A percentile compares a stretch with the other conserved stretches of the same genome.
These are phyloP conservation scores for Neonectria punicea DNA, from an alignment of 2,329 filamentous ascomycete species.

Conservation along the genomic window DNA sequence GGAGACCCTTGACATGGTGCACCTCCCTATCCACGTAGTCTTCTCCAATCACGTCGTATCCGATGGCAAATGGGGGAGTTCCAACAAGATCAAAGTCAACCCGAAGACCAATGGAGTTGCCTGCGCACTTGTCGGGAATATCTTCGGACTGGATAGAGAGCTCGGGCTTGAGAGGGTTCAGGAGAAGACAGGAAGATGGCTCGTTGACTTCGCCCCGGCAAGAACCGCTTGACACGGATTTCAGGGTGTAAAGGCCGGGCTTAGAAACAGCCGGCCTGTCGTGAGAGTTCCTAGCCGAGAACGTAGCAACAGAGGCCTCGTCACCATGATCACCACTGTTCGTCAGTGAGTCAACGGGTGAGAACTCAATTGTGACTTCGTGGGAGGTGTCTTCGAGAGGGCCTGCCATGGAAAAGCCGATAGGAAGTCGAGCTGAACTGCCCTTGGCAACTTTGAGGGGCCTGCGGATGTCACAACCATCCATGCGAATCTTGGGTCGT, in stretches of 20 bases:
- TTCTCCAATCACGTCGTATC: slow-evolving; percentile 77
- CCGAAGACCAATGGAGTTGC: slow-evolving; percentile 88
- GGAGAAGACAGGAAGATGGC: slow-evolving; percentile 89
- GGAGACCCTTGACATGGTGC: slow-evolving; percentile 73
- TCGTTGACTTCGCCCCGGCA: slow-evolving; percentile 92
- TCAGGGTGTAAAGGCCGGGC: slow-evolving; percentile 87
- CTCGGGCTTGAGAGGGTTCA: slow-evolving; percentile 90
- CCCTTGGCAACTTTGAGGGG: slow-evolving; percentile 88
- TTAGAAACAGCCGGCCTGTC: slow-evolving; percentile 76
- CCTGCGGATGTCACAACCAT: slow-evolving; percentile 80
- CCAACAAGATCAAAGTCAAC: slow-evolving; percentile 92
- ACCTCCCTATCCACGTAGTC: slow-evolving; percentile 65
- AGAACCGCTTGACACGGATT: slow-evolving; percentile 79
- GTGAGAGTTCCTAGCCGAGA: slow-evolving; percentile 68
- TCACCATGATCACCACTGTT: slow-evolving; percentile 76
- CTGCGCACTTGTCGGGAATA: slow-evolving; percentile 94
- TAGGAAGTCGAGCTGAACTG: slow-evolving; percentile 72
- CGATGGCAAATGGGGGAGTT: slow-evolving; percentile 88
- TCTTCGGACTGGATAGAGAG: slow-evolving; percentile 79
- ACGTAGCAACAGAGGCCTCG: slow-evolving; percentile 65
- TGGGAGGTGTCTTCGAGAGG: slow-evolving; percentile 71
- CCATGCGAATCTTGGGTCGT: slow-evolving; percentile 77
- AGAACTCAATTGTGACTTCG: slow-evolving; percentile 84
- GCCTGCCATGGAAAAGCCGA: slow-evolving; percentile 74
- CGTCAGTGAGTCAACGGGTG: slow-evolving; percentile 74